Percentiles rank a stretch among this genome's conserved stretches.
Conservation (phyloP, 345 rosid genomes). For the Acer yangbiense region DNA sequence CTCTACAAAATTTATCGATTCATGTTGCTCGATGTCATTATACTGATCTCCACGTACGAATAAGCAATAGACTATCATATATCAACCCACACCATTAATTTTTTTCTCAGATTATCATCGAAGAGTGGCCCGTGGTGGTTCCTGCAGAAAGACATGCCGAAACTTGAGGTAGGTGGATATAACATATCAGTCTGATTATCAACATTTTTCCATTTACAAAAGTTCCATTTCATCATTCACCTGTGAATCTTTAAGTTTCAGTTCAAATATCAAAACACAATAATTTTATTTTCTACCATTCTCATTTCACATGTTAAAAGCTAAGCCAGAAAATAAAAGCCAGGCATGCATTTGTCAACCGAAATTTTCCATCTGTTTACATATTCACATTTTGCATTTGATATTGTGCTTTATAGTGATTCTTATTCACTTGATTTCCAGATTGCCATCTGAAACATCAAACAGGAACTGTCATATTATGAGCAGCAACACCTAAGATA, state of each 20-base stretch:
- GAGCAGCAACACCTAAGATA: background rate
- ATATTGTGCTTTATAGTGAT: background rate
- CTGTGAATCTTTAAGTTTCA: no score
- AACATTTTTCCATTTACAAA: slow-evolving; percentile 2
- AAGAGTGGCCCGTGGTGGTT: slow-evolving; percentile 50
- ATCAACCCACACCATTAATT: background rate
- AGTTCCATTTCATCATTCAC: background rate
- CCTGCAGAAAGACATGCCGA: slow-evolving; percentile 25
- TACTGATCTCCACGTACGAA: background rate
- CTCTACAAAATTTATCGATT: background rate
- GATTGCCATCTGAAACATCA: slow-evolving; percentile 10
- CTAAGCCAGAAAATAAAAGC: background rate
- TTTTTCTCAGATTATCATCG: slow-evolving; percentile 23
- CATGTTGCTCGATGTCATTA: background rate
- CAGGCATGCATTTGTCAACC: background rate
- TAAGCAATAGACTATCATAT: no score
- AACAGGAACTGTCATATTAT: background rate
- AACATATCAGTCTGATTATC: background rate
- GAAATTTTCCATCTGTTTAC: background rate
- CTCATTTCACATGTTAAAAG: no score
- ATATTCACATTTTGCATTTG: background rate
- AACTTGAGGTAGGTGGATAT: slow-evolving; percentile 17
- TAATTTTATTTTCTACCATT: no score
- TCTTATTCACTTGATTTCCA: slow-evolving; percentile 4
- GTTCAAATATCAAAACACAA: no score